Evolutionary conservation across 1,284 basidiomycete genomes (phyloP), one percentile per base, ranked within the genome.

Genomic region (Melanopsichium pennsylvanicum): DNA sequence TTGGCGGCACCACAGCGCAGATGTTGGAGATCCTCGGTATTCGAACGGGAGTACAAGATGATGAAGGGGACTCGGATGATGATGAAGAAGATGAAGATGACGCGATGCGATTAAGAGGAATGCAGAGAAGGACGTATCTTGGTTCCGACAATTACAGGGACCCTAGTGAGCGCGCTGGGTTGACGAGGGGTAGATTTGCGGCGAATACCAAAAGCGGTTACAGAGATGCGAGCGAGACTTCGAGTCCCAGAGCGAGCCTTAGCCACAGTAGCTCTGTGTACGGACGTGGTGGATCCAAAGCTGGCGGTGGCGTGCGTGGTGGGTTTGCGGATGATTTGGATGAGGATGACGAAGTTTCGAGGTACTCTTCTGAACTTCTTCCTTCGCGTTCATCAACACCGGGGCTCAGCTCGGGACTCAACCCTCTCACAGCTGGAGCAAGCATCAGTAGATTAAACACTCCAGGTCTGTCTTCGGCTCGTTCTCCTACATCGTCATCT

Each of bases 11-110:
- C 7, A 97, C 96, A 0, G 88, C 91, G 6, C 86, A 93, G 54
- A 98, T 99, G 96, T 86, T 99, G 37, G 93, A 97, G 76, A 88
- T 98, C 9, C 86, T 97, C n/a, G 94, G 95, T 1, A 97, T 99
- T 70, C 84, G 91, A 9, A 96, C 93, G 0, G 94, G 95, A 0
- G 92, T 98, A 0, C 77, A 82, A 44, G 83, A 83, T 49, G 94
- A 97, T 74, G 93, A 97, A 67, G 93, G 93, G 26, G 74, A 76
- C 9, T 76, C 74, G 25, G 74, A 76, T 45, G 74, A 76, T 45
- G 74, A 76, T 11, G 74, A 76, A 13, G 69, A 74, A 32, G 66
- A 43, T 26, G 55, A 73, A 23, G 60, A 62, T 7, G 60, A 62
- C 16, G 55, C 29, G 27, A 62, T 66, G 61, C 56, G 57, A 1